phyloP scores from a whole-genome alignment of 805 yeast genomes.

The Wickerhamiella occidentalis region DNA sequence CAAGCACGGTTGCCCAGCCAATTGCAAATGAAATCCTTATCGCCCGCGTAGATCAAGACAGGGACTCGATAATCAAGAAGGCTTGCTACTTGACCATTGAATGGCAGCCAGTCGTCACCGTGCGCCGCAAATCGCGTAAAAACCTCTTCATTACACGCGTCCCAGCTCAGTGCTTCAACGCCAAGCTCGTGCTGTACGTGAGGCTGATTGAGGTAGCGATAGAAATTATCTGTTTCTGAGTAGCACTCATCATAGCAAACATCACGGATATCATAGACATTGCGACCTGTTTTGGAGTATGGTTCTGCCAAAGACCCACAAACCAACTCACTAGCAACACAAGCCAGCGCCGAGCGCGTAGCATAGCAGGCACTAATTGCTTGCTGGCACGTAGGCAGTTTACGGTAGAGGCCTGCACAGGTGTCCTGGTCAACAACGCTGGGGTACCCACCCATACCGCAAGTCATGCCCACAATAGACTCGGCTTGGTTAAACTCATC shows the following conservation, averaged over 20 bases:
- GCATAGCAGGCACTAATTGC: constrained; percentile 71
- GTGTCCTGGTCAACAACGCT: constrained; percentile 66
- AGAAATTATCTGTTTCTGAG: constrained; percentile 56
- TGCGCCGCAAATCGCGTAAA: constrained; percentile 68
- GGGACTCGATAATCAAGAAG: constrained; percentile 65
- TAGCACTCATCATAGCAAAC: constrained; percentile 72
- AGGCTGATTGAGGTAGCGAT: constrained; percentile 62
- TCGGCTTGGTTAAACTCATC: constrained; percentile 74
- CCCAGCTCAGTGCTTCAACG: constrained; percentile 60
- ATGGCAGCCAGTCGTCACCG: constrained; percentile 91
- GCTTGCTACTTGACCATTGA: constrained; percentile 56
- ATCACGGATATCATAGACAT: constrained; percentile 81
- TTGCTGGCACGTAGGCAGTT: constrained; percentile 65
- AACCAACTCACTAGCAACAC: constrained; percentile 85
- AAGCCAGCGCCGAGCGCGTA: constrained; percentile 61
- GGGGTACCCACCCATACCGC: constrained; percentile 78
- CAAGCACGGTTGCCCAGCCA: constrained; percentile 92
- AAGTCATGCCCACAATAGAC: constrained; percentile 86
- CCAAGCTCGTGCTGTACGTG: constrained; percentile 70
- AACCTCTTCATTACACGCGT: constrained; percentile 46
- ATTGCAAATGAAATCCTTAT: constrained; percentile 90
- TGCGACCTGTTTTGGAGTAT: constrained; percentile 71
- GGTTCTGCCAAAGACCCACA: constrained; percentile 75
- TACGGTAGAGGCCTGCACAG: constrained; percentile 55
- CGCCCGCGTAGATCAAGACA: constrained; percentile 86